Conservation (phyloP, 1,284 basidiomycete species). For the Ustanciosporium gigantosporum region DNA sequence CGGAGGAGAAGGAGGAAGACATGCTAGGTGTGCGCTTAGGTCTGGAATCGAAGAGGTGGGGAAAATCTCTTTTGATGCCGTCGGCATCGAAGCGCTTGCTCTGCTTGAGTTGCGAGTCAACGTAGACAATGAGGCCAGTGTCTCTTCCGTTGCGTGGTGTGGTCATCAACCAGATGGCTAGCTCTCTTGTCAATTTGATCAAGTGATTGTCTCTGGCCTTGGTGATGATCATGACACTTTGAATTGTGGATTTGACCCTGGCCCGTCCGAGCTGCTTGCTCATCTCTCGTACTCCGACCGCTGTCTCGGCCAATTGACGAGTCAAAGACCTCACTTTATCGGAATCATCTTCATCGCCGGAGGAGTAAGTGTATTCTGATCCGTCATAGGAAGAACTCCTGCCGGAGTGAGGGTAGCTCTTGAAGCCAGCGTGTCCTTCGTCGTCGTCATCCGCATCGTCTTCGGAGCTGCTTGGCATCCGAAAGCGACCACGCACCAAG, state of each 20-base stretch:
- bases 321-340: slow-evolving; percentile 72
- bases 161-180: slow-evolving; percentile 67
- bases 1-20: slow-evolving; percentile 27
- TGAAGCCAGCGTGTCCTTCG: too few relatives aligned
- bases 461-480: slow-evolving; percentile 23
- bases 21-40: slow-evolving; percentile 21
- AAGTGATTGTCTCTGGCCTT: slow-evolving; percentile 96
- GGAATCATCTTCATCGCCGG: slow-evolving; percentile 69
- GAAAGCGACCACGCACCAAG: slow-evolving; percentile 13
- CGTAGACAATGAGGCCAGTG: slow-evolving; percentile 68
- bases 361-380: slow-evolving; percentile 30
- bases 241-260: slow-evolving; percentile 85
- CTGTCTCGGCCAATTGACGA: slow-evolving; percentile 91
- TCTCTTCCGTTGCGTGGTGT: slow-evolving; percentile 42
- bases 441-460: slow-evolving; percentile 22
- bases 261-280: slow-evolving; percentile 96
- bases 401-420: slow-evolving; percentile 18
- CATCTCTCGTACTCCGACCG: slow-evolving; percentile 95
- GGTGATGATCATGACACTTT: slow-evolving; percentile 92
- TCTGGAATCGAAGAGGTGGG: slow-evolving; percentile 75
- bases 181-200: slow-evolving; percentile 89
- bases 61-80: slow-evolving; percentile 82
- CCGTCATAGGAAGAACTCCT: slow-evolving; percentile 18
- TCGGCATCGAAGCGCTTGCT: slow-evolving; percentile 93
- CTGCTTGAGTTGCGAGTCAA: slow-evolving; percentile 86